Base-by-base conservation (phyloP, 306 rosid species). In the Canavalia ensiformis region DNA sequence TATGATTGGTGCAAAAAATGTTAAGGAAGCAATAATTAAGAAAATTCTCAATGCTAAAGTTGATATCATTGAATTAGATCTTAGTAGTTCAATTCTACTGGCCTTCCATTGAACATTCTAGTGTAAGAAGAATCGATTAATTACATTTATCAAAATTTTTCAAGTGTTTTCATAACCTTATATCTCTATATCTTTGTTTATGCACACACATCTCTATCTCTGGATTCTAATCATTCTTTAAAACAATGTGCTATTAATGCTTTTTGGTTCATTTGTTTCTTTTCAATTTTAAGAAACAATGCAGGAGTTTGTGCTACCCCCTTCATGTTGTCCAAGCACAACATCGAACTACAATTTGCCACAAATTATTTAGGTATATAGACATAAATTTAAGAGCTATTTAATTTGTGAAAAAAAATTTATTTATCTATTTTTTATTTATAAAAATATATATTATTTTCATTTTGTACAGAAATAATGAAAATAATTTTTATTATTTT, bases 281-380 rank as follows among this genome's bases (percentile, higher is more conserved):
- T 18, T 18, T 18, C 25, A 18, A 60, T 50, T 62, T 45, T 67
- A 87, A 92, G 97, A 81, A 92, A 92, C 82, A 92, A 90, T 88
- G 94, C 97, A 82, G 97, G 94, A 78, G 45, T 90, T 60, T 82
- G 88, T 92, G 92, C 90, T 30, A 79, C 88, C 44, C 91, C 94
- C 7, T 92, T 82, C 82, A 70, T 35, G 25, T 0, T 18, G 25
- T 90, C 94, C 4, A 4, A 39, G 4, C 0, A 39, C 42, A 39
- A 39, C 42, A 39, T 39, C 4, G 42, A 39, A 39, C 25, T 88
- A 64, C 97, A 92, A 76, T 92, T 92, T 71, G 97, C 97, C 2
- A 92, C 94, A 18, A 92, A 90, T 78, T 89, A 92, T 76, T 1
- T 88, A 35, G 94, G 97, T 87, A 75, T 5, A 80, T 70, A 18